Conservation (phyloP, 768 basidiomycete genomes). For the Chlorophyllum brunneum region DNA sequence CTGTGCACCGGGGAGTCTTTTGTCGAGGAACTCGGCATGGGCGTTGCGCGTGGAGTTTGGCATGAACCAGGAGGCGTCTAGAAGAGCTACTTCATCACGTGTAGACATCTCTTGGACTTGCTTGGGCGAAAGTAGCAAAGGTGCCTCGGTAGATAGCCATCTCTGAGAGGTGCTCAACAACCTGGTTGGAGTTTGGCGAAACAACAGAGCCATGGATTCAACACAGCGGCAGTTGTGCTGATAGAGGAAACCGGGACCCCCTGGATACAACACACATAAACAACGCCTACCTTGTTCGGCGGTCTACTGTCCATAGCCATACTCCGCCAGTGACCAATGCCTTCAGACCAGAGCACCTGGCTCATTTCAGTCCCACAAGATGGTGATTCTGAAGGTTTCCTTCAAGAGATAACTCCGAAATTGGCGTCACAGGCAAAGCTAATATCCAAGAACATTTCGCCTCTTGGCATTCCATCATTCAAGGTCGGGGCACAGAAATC, state of each 20-base stretch:
- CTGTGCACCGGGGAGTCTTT: constrained; percentile 66
- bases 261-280: constrained; percentile 17
- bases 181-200: constrained; percentile 9
- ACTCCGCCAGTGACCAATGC: constrained; percentile 49
- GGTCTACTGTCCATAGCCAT: constrained; percentile 12
- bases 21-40: constrained; percentile 60
- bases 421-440: constrained; percentile 54
- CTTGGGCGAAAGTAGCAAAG: constrained; percentile 50
- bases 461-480: constrained; percentile 79
- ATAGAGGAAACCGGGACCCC: background rate
- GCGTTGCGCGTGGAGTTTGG: constrained; percentile 76
- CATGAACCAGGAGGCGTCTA: constrained; percentile 94
- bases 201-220: constrained; percentile 2
- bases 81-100: constrained; percentile 37
- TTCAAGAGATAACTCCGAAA: constrained; percentile 63
- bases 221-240: background rate
- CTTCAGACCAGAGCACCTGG: constrained; percentile 96
- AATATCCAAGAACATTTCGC: constrained; percentile 48
- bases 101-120: constrained; percentile 37
- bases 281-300: constrained; percentile 8
- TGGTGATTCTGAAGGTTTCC: constrained; percentile 76
- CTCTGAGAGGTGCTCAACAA: constrained; percentile 16
- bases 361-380: constrained; percentile 82
- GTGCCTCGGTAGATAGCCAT: constrained; percentile 38
- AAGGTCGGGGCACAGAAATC: constrained; percentile 55